Percentiles rank a stretch among this genome's conserved stretches.
phyloP scores from a whole-genome alignment of 2,329 filamentous ascomycete genomes.

The Nemania sp. region DNA sequence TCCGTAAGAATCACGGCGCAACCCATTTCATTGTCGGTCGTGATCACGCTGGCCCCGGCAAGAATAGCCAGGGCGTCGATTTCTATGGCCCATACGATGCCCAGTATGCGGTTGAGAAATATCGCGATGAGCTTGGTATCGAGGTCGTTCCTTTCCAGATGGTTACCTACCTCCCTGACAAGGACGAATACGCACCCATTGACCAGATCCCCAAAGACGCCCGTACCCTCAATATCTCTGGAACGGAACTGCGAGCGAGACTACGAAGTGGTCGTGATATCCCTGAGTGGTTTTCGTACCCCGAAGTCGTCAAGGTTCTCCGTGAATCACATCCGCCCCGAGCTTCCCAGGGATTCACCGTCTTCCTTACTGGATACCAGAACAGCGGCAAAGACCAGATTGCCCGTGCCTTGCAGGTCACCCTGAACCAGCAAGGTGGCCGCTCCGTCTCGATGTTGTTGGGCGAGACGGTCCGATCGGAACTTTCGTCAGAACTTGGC shows the following conservation, averaged over 20 bases:
- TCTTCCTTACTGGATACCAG: slow-evolving; percentile 96
- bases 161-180: slow-evolving; percentile 98
- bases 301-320: slow-evolving; percentile 94
- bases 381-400: slow-evolving; percentile 98
- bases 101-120: slow-evolving; percentile 94
- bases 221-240: slow-evolving; percentile 86
- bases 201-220: slow-evolving; percentile 84
- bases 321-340: slow-evolving; percentile 95
- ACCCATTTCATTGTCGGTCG: slow-evolving; percentile 99
- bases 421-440: slow-evolving; percentile 96
- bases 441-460: slow-evolving; percentile 92
- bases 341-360: slow-evolving; percentile 91
- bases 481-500: slow-evolving; percentile 92
- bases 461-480: slow-evolving; percentile 90
- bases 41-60: slow-evolving; percentile 96
- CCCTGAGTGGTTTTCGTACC: slow-evolving; percentile 99
- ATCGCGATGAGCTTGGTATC: slow-evolving; percentile 94
- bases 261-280: slow-evolving; percentile 92
- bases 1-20: slow-evolving; percentile 98
- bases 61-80: slow-evolving; percentile 95
- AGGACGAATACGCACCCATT: slow-evolving; percentile 92
- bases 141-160: slow-evolving; percentile 99
- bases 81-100: slow-evolving; percentile 99
- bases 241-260: slow-evolving; percentile 88
- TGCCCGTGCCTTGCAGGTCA: slow-evolving; percentile 92